Evolutionary conservation across 805 yeast species (phyloP).

Genomic region (Cyberlindnera mississippiensis): DNA sequence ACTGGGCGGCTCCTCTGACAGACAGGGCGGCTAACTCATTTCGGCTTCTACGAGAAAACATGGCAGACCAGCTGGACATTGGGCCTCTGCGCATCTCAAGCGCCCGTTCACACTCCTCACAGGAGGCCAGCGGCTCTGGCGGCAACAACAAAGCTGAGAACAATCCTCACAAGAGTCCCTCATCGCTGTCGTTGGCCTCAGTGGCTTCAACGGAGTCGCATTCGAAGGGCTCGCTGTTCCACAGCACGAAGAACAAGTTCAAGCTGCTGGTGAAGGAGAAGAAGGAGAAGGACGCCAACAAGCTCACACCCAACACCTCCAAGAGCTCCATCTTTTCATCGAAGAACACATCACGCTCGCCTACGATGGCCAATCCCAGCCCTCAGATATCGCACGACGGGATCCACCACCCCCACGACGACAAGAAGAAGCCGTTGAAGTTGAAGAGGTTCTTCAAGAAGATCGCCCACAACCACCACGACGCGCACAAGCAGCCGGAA

Average conservation of each 20-base stretch:
- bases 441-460: slow-evolving; percentile 53
- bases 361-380: slow-evolving; percentile 17
- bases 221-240: slow-evolving; percentile 13
- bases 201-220: slow-evolving; percentile 7
- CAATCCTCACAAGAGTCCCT: slow-evolving; percentile 13
- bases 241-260: slow-evolving; percentile 15
- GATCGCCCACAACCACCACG: slow-evolving; percentile 23
- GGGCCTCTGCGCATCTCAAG: neutral
- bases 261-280: slow-evolving; percentile 10
- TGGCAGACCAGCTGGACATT: neutral
- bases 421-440: slow-evolving; percentile 25
- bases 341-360: slow-evolving; percentile 22
- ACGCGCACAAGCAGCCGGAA: slow-evolving; percentile 1
- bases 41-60: too few species aligned
- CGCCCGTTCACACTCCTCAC: neutral
- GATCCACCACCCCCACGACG: too few species aligned
- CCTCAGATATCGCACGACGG: slow-evolving; percentile 16
- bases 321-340: slow-evolving; percentile 23
- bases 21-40: too few species aligned
- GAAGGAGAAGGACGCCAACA: slow-evolving; percentile 13
- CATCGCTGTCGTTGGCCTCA: slow-evolving; percentile 12
- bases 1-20: too few species aligned
- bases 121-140: neutral
- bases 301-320: slow-evolving; percentile 27
- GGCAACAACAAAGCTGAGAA: neutral